phyloP scores from a whole-genome alignment of 306 rosid genomes.

The Vachellia collinsii region DNA sequence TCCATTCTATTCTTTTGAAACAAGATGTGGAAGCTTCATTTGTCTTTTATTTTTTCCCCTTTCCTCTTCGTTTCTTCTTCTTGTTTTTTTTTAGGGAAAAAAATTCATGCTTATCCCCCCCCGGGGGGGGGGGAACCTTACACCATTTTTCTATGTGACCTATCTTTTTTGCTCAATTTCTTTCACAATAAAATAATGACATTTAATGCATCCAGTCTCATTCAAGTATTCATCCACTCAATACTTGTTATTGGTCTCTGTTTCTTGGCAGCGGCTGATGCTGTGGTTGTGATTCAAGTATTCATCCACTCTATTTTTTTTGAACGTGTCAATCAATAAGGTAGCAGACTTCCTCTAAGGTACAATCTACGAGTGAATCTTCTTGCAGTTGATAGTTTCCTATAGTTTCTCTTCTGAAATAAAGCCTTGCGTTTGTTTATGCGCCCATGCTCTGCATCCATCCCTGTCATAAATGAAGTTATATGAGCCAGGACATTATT shows the following conservation, averaged over 20 bases:
- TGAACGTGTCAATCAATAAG: neutral
- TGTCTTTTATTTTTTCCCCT: neutral
- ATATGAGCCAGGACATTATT: neutral
- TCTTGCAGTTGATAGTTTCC: slow-evolving; percentile 8
- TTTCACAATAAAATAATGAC: neutral
- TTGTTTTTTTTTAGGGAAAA: no score
- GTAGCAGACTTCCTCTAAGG: neutral
- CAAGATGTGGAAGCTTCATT: neutral
- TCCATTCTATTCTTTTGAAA: neutral
- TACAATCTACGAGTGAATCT: neutral
- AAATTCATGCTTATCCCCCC: neutral
- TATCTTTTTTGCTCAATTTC: neutral
- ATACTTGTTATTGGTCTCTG: neutral
- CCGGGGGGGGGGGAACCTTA: no score
- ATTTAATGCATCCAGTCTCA: neutral
- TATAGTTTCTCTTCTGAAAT: neutral
- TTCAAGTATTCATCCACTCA: neutral
- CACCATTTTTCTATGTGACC: neutral
- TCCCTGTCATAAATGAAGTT: neutral
- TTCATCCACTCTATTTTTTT: no score
- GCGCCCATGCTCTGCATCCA: neutral
- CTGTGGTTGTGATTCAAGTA: neutral
- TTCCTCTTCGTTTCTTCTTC: no score
- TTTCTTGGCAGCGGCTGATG: slow-evolving; percentile 19
- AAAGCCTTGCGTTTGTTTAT: neutral